Base-by-base conservation (phyloP, 176 grass and related monocot genomes). In the Oryza meridionalis region DNA sequence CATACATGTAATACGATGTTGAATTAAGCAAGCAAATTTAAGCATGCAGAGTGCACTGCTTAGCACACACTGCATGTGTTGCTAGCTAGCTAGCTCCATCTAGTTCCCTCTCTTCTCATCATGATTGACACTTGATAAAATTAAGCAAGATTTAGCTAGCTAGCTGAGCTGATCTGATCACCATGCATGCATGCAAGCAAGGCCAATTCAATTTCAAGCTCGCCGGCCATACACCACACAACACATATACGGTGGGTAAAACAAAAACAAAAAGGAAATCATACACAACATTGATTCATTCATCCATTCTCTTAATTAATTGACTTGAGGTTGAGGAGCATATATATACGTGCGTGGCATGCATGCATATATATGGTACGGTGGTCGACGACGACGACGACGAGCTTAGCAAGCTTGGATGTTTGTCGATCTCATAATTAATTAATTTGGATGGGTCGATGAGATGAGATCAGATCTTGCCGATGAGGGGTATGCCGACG, bases 401-500 rank as follows among this genome's bases (percentile, higher is more conserved):
- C 12, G 44, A 46, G 44, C 44, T 0, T 31, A 31, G 29, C 29
- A 31, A 31, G 29, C 29, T 31, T 31, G 29, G 29, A 31, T 31
- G 29, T 31, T 31, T 31, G 29, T 31, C 29, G 29, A 31, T 31
- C 29, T 2, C 29, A 31, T 31, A 31, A 31, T 31, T 31, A 31
- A 31, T 31, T 31, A 31, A 31, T 31, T 31, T 31, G 29, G 29
- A 31, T 31, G 29, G 27, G 27, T 29, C 27, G 27, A 29, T 29
- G 27, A 29, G 27, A 29, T 29, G 27, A 31, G 58, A 22, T 62
- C 2, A 70, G 78, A 90, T 87, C 75, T 80, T 86, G 2, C 92
- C 84, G 45, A 92, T 94, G 74, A 94, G 90, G 0, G 90, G 82
- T 14, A 94, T 82, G 27, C 80, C 76, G 19, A 69, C 8, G 79